Evolutionary conservation across 106 monocot species (phyloP), one percentile per base, ranked within the genome.

Genomic region (Allium sativum): DNA sequence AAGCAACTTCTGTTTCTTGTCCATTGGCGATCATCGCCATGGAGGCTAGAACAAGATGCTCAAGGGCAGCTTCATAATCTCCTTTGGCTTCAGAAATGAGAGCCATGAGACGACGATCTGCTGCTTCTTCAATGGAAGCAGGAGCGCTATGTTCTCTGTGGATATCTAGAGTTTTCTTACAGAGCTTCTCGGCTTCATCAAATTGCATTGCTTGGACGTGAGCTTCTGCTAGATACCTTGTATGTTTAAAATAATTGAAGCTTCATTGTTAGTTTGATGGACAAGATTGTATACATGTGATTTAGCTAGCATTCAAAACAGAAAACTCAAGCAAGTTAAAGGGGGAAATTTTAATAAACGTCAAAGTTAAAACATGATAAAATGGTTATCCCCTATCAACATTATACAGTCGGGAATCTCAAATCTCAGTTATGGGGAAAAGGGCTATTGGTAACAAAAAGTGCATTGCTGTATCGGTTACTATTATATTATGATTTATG

Each of bases 161-260:
- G 55, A 83, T 83, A 45, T 83, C 83, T 12, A 83, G 79, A 40
- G 78, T 74, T 65, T 57, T 79, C 48, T 68, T 74, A 65, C 79
- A 79, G 42, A 83, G 68, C 75, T 73, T 79, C 68, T 83, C 83
- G 13, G 83, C 83, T 66, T 78, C 71, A 19, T 83, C 79, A 45
- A 83, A 79, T 56, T 83, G 79, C 69, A 83, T 75, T 8, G 79
- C 83, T 50, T 83, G 83, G 31, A 83, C 76, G 45, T 83, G 83
- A n/a, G 83, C 83, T 66, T 83, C 83, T 0, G 83, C 83, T 72
- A 83, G 66, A 60, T 83, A 83, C 52, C 79, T 79, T 47, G 3
- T 9, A 16, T 45, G 43, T 52, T 73, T 69, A 42, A 15, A 65
- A 16, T 58, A n/a, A 20, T 50, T 65, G 12, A n/a, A 65, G 8